Evolutionary conservation across 2,329 filamentous ascomycete genomes (phyloP).

Genomic region (Epichloe gansuensis): DNA sequence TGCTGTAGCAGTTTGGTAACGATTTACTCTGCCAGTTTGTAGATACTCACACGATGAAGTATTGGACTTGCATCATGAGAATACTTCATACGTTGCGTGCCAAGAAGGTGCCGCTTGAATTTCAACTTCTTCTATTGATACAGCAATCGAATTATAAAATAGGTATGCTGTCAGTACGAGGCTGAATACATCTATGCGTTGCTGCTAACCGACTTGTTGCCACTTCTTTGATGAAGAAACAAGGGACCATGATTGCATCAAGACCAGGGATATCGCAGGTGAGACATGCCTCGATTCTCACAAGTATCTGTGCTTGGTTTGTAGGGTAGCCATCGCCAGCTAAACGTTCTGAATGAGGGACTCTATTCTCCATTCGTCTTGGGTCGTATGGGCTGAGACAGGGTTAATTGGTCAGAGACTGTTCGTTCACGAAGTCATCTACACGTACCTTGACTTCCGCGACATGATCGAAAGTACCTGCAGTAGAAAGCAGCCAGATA

Average conservation of each 20-base stretch:
- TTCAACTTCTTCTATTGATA: too few relatives aligned
- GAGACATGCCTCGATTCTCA: background rate
- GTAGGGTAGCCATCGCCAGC: conserved; percentile 20
- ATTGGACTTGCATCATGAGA: background rate
- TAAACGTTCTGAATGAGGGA: conserved; percentile 17
- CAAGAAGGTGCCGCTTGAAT: background rate
- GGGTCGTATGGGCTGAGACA: conserved; percentile 26
- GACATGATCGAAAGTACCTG: conserved; percentile 39
- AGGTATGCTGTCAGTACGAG: background rate
- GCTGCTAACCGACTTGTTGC: background rate
- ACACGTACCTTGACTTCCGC: conserved; percentile 23
- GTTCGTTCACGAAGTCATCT: background rate
- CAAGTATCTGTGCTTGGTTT: background rate
- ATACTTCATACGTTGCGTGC: background rate
- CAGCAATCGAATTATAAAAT: too few relatives aligned
- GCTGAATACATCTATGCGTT: background rate
- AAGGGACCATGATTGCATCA: background rate
- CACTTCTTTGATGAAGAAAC: background rate
- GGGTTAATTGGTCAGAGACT: background rate
- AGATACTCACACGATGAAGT: conserved; percentile 19
- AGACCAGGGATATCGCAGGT: background rate
- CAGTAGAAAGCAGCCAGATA: conserved; percentile 32
- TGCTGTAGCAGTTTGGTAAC: background rate
- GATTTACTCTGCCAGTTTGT: conserved; percentile 13
- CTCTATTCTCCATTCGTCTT: conserved; percentile 30